A percentile compares a stretch with the other conserved stretches of the same genome.
These are phyloP conservation scores for Pseudotsuga menziesii DNA, from an alignment of 75 land plant species.

Conservation along the genomic window DNA sequence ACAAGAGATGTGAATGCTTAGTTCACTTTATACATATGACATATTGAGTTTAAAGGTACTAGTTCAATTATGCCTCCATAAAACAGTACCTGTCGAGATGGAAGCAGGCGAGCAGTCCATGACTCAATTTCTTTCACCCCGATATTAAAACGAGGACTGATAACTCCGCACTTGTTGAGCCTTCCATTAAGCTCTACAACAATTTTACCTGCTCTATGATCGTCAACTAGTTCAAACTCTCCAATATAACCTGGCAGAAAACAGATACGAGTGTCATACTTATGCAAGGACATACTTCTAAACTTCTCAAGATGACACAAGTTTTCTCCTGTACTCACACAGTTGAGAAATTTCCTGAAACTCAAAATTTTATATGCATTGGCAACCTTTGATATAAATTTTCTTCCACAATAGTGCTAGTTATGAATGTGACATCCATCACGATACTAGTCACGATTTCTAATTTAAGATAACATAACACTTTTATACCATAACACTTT, in stretches of 20 bases:
- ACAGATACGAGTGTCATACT: not conserved
- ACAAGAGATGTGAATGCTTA: not conserved
- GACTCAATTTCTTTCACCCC: slow-evolving; percentile 53
- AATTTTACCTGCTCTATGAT: slow-evolving; percentile 58
- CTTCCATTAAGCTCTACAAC: slow-evolving; percentile 66
- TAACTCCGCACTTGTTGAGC: slow-evolving; percentile 69
- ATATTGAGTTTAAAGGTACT: too few species aligned
- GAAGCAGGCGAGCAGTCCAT: slow-evolving; percentile 65
- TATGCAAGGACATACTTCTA: not conserved
- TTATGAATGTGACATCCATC: too few species aligned
- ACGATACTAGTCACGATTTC: too few species aligned
- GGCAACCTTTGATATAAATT: too few species aligned
- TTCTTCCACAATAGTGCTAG: too few species aligned
- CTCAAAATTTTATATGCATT: too few species aligned
- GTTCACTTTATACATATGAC: too few species aligned
- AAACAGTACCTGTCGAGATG: slow-evolving; percentile 55
- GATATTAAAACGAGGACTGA: slow-evolving; percentile 64
- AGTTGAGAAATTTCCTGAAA: too few species aligned
- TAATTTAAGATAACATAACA: too few species aligned
- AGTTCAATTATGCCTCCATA: not conserved
- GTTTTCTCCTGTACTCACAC: too few species aligned
- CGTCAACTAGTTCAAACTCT: slow-evolving; percentile 68
- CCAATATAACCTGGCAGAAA: slow-evolving; percentile 55
- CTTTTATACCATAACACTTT: too few species aligned
- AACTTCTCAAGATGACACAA: not conserved